phyloP scores from a whole-genome alignment of 805 yeast genomes.

The Wickerhamiella domercqiae region DNA sequence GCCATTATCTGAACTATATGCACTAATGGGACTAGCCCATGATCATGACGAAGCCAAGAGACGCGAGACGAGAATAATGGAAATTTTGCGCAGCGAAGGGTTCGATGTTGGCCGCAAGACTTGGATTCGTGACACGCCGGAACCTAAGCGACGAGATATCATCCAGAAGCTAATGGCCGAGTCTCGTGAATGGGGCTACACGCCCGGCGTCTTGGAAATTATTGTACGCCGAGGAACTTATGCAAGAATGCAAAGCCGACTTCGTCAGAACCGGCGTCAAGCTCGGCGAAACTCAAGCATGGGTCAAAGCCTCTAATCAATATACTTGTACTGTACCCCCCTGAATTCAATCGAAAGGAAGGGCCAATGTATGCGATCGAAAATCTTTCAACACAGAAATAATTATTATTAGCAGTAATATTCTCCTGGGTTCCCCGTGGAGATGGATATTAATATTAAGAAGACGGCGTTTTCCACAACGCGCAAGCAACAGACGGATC shows the following conservation, averaged over 20 bases:
- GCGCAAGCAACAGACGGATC: neutral
- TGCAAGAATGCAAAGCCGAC: conserved; percentile 17
- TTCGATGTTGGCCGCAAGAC: conserved; percentile 65
- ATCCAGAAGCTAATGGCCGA: conserved; percentile 34
- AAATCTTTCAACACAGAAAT: neutral
- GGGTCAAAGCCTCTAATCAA: neutral
- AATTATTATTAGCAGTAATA: neutral
- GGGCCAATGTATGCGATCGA: neutral
- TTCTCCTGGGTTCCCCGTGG: too few relatives aligned
- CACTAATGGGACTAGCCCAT: conserved; percentile 25
- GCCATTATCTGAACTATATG: conserved; percentile 25
- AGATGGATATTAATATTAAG: too few relatives aligned
- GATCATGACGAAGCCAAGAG: conserved; percentile 25
- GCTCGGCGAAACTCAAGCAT: neutral
- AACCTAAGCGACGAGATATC: conserved; percentile 33
- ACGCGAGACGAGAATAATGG: conserved; percentile 26
- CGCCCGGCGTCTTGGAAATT: conserved; percentile 43
- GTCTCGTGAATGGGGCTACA: conserved; percentile 38
- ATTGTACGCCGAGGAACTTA: conserved; percentile 72
- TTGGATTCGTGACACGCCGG: conserved; percentile 69
- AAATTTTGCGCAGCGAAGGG: conserved; percentile 34
- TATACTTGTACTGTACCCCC: neutral
- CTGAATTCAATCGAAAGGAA: neutral
- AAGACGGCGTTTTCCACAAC: conserved; percentile 1
- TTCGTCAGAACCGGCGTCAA: conserved; percentile 12